phyloP scores from a whole-genome alignment of 2,329 filamentous ascomycete genomes.

The Rutstroemia sydowiana region DNA sequence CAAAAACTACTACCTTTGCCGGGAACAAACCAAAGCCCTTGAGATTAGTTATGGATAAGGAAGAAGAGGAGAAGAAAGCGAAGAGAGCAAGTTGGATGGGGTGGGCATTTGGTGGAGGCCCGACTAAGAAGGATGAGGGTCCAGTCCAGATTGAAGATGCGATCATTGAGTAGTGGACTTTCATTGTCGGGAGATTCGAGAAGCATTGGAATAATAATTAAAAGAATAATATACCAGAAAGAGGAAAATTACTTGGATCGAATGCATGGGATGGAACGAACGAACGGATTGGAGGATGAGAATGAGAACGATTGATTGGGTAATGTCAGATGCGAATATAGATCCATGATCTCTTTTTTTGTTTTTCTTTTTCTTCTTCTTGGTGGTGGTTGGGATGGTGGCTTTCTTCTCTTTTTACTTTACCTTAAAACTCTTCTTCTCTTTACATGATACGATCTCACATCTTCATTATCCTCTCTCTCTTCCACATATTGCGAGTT shows the following conservation, averaged over 20 bases:
- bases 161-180: slow-evolving; percentile 3
- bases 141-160: slow-evolving; percentile 1
- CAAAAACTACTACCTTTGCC: slow-evolving; percentile 52
- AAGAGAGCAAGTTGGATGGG: slow-evolving; percentile 61
- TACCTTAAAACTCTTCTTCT: too few species aligned
- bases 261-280: background rate
- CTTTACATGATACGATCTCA: too few species aligned
- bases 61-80: slow-evolving; percentile 39
- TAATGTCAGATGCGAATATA: too few species aligned
- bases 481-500: too few species aligned
- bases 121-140: slow-evolving; percentile 3
- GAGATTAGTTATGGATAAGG: slow-evolving; percentile 72
- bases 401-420: too few species aligned
- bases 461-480: too few species aligned
- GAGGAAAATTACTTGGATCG: background rate
- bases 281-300: background rate
- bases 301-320: too few species aligned
- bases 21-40: slow-evolving; percentile 77
- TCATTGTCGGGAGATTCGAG: background rate
- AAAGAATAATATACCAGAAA: background rate
- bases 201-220: background rate
- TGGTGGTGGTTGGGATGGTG: too few species aligned
- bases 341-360: too few species aligned
- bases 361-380: too few species aligned
- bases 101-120: slow-evolving; percentile 37